Evolutionary conservation across 2,329 filamentous ascomycete species (phyloP).

Genomic region (Colletotrichum destructivum): DNA sequence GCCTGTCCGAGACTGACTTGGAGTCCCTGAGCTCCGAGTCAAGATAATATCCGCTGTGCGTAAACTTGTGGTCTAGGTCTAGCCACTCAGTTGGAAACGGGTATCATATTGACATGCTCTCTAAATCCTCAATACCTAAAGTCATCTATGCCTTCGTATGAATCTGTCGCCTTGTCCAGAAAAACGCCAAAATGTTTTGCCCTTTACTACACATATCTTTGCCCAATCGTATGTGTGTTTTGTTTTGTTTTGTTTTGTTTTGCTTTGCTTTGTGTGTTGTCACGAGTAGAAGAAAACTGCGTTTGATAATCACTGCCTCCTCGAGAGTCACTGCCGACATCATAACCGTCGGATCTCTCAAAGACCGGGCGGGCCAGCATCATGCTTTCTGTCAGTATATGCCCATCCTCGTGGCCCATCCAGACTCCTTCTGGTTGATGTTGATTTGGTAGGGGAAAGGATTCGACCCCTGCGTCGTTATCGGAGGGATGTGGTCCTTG

Average conservation of each 20-base stretch:
- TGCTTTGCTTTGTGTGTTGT: neutral
- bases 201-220: constrained; percentile 9
- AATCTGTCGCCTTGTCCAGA: neutral
- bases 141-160: constrained; percentile 18
- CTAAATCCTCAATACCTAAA: constrained; percentile 12
- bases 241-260: neutral
- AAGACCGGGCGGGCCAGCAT: constrained; percentile 18
- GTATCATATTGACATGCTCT: constrained; percentile 36
- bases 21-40: neutral
- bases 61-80: neutral
- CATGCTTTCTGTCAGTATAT: constrained; percentile 70
- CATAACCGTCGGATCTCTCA: neutral
- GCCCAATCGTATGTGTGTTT: too few species aligned
- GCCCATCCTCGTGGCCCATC: constrained; percentile 85
- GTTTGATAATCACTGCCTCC: neutral
- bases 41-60: neutral
- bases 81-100: constrained; percentile 14
- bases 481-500: constrained; percentile 97
- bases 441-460: constrained; percentile 96
- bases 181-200: constrained; percentile 13
- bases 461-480: constrained; percentile 93
- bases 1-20: too few species aligned
- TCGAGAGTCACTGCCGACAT: neutral
- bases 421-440: constrained; percentile 85
- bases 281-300: neutral